Conservation (phyloP, 2,329 filamentous ascomycete species). For the Geosmithia morbida region DNA sequence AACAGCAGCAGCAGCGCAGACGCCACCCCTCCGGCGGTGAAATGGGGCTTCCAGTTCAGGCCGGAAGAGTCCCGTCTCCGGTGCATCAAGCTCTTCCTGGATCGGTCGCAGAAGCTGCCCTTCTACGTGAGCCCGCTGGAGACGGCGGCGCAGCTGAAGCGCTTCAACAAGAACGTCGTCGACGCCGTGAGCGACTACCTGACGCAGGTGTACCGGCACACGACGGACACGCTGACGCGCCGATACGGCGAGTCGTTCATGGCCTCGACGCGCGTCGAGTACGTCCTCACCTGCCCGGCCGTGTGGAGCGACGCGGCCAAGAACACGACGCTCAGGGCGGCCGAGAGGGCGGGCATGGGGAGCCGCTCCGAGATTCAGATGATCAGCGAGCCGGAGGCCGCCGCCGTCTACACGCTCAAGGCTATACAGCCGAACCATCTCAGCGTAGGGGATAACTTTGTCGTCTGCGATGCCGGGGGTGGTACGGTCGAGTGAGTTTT, state of each 20-base stretch:
- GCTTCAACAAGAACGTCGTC: slow-evolving; percentile 61
- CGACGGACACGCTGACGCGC: slow-evolving; percentile 61
- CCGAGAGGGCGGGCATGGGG: slow-evolving; percentile 68
- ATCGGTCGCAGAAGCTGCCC: slow-evolving; percentile 65
- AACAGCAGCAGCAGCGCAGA: background rate
- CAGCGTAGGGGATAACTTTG: slow-evolving; percentile 51
- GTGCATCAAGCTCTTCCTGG: slow-evolving; percentile 75
- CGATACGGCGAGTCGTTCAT: slow-evolving; percentile 70
- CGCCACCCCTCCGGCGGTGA: slow-evolving; percentile 18
- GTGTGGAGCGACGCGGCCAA: slow-evolving; percentile 82
- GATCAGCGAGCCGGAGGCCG: slow-evolving; percentile 70
- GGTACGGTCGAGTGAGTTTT: slow-evolving; percentile 48
- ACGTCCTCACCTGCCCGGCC: slow-evolving; percentile 68
- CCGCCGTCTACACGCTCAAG: slow-evolving; percentile 66
- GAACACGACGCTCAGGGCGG: slow-evolving; percentile 65
- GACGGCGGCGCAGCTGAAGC: slow-evolving; percentile 61
- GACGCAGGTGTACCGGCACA: slow-evolving; percentile 61
- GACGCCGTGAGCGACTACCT: slow-evolving; percentile 72
- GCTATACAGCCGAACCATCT: slow-evolving; percentile 65
- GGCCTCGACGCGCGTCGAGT: slow-evolving; percentile 60
- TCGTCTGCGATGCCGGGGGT: slow-evolving; percentile 49
- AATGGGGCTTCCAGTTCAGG: slow-evolving; percentile 77
- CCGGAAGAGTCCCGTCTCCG: slow-evolving; percentile 62
- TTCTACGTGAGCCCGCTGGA: slow-evolving; percentile 69
- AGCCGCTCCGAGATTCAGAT: slow-evolving; percentile 55